phyloP scores from a whole-genome alignment of 192 early-diverging fungal species.

The Cladochytrium replicatum region DNA sequence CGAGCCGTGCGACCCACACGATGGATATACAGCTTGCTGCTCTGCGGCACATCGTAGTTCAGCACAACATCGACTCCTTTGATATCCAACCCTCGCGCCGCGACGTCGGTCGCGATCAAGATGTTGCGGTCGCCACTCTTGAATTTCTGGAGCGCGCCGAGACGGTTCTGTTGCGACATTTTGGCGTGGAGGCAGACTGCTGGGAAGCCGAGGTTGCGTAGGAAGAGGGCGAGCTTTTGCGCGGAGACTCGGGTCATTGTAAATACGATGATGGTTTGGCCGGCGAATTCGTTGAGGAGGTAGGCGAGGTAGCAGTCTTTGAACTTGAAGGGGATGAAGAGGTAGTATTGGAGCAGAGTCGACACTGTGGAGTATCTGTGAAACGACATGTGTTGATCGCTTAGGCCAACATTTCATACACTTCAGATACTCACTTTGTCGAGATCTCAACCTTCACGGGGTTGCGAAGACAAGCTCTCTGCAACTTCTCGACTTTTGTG shows the following conservation, averaged over 20 bases:
- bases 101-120: slow-evolving; percentile 94
- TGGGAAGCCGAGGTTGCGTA: slow-evolving; percentile 83
- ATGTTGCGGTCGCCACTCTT: slow-evolving; percentile 76
- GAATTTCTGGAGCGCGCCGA: slow-evolving; percentile 87
- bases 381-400: not conserved
- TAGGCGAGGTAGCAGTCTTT: slow-evolving; percentile 79
- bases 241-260: slow-evolving; percentile 66
- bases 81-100: slow-evolving; percentile 95
- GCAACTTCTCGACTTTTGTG: slow-evolving; percentile 93
- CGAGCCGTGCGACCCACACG: slow-evolving; percentile 96
- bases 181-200: slow-evolving; percentile 85
- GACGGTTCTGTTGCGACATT: slow-evolving; percentile 85
- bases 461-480: slow-evolving; percentile 81
- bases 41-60: slow-evolving; percentile 92
- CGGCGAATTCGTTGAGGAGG: slow-evolving; percentile 59
- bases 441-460: slow-evolving; percentile 96
- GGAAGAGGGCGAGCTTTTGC: slow-evolving; percentile 73
- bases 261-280: slow-evolving; percentile 91
- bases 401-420: too few relatives aligned
- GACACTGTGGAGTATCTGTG: slow-evolving; percentile 81
- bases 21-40: slow-evolving; percentile 96
- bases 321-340: slow-evolving; percentile 94
- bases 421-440: slow-evolving; percentile 50
- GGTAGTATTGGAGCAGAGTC: slow-evolving; percentile 88
- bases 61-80: slow-evolving; percentile 84